Base-by-base conservation (phyloP, 2,329 filamentous ascomycete genomes). In the Tricladium varicosporioides region DNA sequence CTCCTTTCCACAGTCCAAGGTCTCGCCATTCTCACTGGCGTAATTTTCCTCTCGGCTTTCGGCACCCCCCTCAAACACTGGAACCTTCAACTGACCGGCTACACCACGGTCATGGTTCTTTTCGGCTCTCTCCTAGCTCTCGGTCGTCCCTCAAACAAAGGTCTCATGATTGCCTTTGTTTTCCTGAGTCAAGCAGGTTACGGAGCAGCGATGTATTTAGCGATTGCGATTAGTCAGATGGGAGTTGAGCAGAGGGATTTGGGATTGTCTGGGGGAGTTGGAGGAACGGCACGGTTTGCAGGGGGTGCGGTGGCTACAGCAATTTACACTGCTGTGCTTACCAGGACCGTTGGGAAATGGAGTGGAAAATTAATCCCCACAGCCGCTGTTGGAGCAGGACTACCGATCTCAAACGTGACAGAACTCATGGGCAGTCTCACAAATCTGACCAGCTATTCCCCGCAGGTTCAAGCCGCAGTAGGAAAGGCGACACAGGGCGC, bases 231-330 rank as follows among this genome's bases (percentile, higher is more conserved):
- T 58, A 76, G 74, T 5, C 78, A 80, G 63, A 74, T 79, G 56
- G 77, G 76, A n/a, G 76, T 77, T 2, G 72, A 76, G 22, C 78
- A 80, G 58, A 71, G 74, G 15, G 75, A 79, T 49, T 70, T 80
- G 0, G 78, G 78, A 13, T 73, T 77, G 13, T 70, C 69, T 43
- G 75, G 75, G 36, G 76, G 74, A 48, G 69, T 77, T 10, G 70
- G 19, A 2, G 47, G 47, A 2, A 49, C 47, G 10, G 47, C 47
- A n/a, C 2, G 47, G 10, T 49, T 49, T 33, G 47, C 47, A 1
- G 47, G 47, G 3, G 47, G 47, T 2, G 47, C 73, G 9, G 70
- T 78, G 50, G 75, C 74, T 53, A 72, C 69, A 22, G 69, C 72
- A 0, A 69, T 76, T 22, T 78, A 77, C 61, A 70, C 70, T 11